These are phyloP conservation scores for Lepidium sativum DNA, from an alignment of 345 rosid species.

Conservation along the genomic window DNA sequence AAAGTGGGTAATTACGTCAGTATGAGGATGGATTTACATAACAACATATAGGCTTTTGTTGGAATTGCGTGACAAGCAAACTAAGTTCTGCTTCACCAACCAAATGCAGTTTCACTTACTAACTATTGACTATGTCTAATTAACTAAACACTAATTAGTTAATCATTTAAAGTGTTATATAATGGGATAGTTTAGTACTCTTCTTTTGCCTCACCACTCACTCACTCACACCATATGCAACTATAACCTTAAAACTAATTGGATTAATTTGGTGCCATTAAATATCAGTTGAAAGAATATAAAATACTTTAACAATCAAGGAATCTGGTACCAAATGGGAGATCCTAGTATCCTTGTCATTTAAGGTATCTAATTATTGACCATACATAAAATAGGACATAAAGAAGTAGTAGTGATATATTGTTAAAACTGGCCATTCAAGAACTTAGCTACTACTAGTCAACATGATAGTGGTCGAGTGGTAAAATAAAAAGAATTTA, in stretches of 20 bases:
- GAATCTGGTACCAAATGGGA: too few relatives aligned
- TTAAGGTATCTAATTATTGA: too few relatives aligned
- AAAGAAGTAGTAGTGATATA: too few relatives aligned
- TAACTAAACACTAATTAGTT: slow-evolving; percentile 7
- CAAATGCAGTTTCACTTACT: not conserved
- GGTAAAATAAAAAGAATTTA: too few relatives aligned
- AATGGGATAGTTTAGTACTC: not conserved
- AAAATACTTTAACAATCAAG: too few relatives aligned
- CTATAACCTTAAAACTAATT: slow-evolving; percentile 17
- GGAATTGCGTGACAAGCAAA: slow-evolving; percentile 28
- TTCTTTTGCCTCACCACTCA: slow-evolving; percentile 3
- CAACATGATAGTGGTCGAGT: too few relatives aligned
- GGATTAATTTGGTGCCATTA: too few relatives aligned
- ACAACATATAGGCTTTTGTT: not conserved
- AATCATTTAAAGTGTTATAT: not conserved
- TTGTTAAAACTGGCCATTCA: too few relatives aligned
- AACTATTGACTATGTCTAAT: slow-evolving; percentile 2
- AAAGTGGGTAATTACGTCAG: slow-evolving; percentile 22
- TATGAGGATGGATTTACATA: slow-evolving; percentile 20
- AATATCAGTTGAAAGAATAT: too few relatives aligned
- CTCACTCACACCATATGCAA: slow-evolving; percentile 17
- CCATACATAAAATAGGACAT: too few relatives aligned
- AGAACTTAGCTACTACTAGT: too few relatives aligned
- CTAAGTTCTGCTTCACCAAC: slow-evolving; percentile 8
- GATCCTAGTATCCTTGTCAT: too few relatives aligned